Conservation (phyloP, 169 alveolate species). For the Fabrea salina region DNA sequence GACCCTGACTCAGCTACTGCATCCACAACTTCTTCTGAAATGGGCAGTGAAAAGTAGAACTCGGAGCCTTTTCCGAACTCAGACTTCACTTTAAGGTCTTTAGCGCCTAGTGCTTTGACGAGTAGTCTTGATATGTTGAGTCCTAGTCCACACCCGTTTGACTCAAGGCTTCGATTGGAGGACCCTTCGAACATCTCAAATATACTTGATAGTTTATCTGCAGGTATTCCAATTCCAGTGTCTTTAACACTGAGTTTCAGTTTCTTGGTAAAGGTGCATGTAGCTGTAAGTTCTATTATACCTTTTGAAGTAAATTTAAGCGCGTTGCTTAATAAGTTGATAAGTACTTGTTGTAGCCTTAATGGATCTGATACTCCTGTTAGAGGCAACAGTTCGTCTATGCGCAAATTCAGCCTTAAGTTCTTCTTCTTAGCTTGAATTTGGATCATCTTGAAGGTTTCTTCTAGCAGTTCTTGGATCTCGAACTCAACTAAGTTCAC, state of each 20-base stretch:
- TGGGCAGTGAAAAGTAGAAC: not conserved
- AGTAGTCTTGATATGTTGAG: not conserved
- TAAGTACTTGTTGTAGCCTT: not conserved
- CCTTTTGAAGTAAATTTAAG: conserved; percentile 21
- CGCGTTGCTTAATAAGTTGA: conserved; percentile 24
- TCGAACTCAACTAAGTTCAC: not conserved
- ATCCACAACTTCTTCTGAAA: not conserved
- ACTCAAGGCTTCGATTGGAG: not conserved
- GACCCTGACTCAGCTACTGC: too few relatives aligned
- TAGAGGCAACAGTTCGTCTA: not conserved
- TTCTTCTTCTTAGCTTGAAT: not conserved
- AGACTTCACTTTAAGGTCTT: not conserved
- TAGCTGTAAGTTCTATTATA: not conserved
- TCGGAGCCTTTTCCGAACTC: not conserved
- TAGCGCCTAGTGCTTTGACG: not conserved
- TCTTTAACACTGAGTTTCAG: conserved; percentile 5
- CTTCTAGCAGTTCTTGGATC: not conserved
- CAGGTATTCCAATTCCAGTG: conserved; percentile 24
- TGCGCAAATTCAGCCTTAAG: not conserved
- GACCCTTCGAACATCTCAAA: not conserved
- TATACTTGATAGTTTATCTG: not conserved
- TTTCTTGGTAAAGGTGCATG: not conserved
- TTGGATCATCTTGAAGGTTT: not conserved
- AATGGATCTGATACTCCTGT: not conserved
- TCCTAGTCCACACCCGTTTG: not conserved